Base-by-base conservation (phyloP, 257 asterid genomes). In the Leonotis leonurus region DNA sequence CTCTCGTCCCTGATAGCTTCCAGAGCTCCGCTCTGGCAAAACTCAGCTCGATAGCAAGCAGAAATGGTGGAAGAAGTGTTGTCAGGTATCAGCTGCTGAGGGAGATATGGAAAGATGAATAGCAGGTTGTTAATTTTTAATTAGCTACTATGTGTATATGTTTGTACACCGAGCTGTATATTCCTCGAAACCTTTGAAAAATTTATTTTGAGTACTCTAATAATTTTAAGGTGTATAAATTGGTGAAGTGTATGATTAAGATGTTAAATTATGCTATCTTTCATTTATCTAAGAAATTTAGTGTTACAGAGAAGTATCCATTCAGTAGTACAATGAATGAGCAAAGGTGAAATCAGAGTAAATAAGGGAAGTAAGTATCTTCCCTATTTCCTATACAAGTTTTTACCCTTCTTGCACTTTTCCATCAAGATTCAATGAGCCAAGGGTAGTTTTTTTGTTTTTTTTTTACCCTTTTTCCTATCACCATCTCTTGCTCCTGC, bases 51-150 rank as follows among this genome's bases (percentile, higher is more conserved):
- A 70, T 77, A 40, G 73, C 90, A 25, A 74, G 75, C 54, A 85
- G 68, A 64, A 83, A 77, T 50, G 79, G 90, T 55, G 85, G 85
- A 12, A 68, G 79, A 58, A 77, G 73, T 50, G 84, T 83, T 53
- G 65, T 79, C 45, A 72, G 98, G 60, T 88, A 81, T 73, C 83
- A 78, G 71, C 81, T 91, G 59, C 85, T 91, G 40, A 58, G 82
- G 41, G 89, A 81, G 73, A 62, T 83, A 25, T 84, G 95, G 98
- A 65, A 60, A 52, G 82, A 75, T 25, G 71, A 62, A 12, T 70
- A 33, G 24, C n/a, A n/a, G 3, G 27, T 17, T n/a, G 7, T 13
- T 13, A n/a, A 6, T 41, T 20, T 57, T 2, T 62, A 14, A 27
- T n/a, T n/a, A n/a, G n/a, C n/a, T n/a, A n/a, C n/a, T n/a, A n/a